A percentile compares a stretch with the other conserved stretches of the same genome.
Evolutionary conservation across 2,329 filamentous ascomycete species (phyloP).

Genomic region (Exophiala alcalophila): DNA sequence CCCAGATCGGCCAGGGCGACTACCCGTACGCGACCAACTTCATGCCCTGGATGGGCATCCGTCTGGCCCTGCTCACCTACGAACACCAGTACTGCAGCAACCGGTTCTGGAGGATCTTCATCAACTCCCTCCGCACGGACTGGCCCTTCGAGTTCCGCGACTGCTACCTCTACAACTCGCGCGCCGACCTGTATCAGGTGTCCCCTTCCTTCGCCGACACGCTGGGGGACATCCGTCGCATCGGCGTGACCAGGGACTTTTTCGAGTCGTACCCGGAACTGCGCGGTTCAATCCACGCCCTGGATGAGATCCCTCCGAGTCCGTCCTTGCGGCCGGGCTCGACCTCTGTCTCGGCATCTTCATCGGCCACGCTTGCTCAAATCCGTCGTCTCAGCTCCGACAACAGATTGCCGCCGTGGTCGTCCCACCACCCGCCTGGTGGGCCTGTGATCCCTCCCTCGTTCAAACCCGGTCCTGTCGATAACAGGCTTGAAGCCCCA

Average conservation of each 20-base stretch:
- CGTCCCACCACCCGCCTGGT: too few relatives aligned
- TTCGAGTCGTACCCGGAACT: conserved; percentile 10
- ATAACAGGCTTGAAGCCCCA: too few relatives aligned
- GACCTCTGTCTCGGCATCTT: not conserved
- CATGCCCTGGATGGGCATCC: conserved; percentile 8
- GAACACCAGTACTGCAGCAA: conserved; percentile 17
- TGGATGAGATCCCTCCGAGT: conserved; percentile 5
- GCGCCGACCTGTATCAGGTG: conserved; percentile 1
- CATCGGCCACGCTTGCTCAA: too few relatives aligned
- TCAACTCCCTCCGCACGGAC: conserved; percentile 2
- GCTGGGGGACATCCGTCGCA: not conserved
- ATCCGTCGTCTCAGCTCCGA: too few relatives aligned
- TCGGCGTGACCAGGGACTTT: conserved; percentile 3
- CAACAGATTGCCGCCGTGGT: too few relatives aligned
- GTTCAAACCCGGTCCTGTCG: too few relatives aligned
- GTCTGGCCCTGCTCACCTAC: conserved; percentile 7
- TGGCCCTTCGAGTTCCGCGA: conserved; percentile 21
- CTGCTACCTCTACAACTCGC: conserved; percentile 7
- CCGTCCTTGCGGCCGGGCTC: too few relatives aligned
- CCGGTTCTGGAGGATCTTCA: conserved; percentile 9
- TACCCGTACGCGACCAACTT: conserved; percentile 17
- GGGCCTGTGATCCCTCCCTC: too few relatives aligned
- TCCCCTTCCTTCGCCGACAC: conserved; percentile 3
- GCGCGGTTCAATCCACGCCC: not conserved
- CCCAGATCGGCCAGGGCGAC: conserved; percentile 1